A percentile compares a stretch with the other conserved stretches of the same genome.
These are phyloP conservation scores for Pseudopyricularia cyperi DNA, from an alignment of 2,329 filamentous ascomycete species.

Conservation along the genomic window DNA sequence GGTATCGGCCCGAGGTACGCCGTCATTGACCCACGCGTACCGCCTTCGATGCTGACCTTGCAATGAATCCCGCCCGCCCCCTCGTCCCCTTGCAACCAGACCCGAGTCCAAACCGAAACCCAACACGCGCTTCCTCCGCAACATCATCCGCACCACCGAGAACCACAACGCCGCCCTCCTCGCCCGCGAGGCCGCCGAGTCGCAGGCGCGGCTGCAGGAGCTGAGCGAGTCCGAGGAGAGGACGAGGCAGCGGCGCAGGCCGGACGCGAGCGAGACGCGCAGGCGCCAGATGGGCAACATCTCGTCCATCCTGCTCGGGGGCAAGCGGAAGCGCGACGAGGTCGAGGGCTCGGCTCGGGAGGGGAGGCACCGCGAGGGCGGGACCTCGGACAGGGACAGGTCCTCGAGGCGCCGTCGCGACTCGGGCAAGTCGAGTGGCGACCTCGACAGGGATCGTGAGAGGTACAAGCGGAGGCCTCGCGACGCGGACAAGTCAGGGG, in stretches of 20 bases:
- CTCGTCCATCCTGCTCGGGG: constrained; percentile 40
- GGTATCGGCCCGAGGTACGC: not conserved
- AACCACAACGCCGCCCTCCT: constrained; percentile 78
- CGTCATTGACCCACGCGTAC: too few relatives aligned
- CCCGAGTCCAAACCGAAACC: constrained; percentile 64
- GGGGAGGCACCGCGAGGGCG: not conserved
- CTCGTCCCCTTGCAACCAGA: constrained; percentile 25
- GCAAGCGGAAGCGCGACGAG: constrained; percentile 16
- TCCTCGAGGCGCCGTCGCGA: not conserved
- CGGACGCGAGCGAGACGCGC: constrained; percentile 36
- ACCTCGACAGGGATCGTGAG: not conserved
- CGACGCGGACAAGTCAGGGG: not conserved
- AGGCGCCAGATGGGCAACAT: constrained; percentile 48
- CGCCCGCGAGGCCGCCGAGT: constrained; percentile 72
- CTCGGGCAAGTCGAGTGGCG: not conserved
- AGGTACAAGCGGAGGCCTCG: not conserved
- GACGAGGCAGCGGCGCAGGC: constrained; percentile 28
- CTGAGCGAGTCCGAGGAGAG: constrained; percentile 37
- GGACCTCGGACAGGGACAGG: not conserved
- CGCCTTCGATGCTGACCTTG: too few relatives aligned
- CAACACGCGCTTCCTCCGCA: constrained; percentile 78
- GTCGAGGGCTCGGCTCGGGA: constrained; percentile 1
- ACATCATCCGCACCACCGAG: constrained; percentile 80
- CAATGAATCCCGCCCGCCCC: not conserved
- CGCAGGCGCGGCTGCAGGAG: constrained; percentile 53